Conservation (phyloP, 805 yeast genomes). For the Wickerhamia fluorescens region DNA sequence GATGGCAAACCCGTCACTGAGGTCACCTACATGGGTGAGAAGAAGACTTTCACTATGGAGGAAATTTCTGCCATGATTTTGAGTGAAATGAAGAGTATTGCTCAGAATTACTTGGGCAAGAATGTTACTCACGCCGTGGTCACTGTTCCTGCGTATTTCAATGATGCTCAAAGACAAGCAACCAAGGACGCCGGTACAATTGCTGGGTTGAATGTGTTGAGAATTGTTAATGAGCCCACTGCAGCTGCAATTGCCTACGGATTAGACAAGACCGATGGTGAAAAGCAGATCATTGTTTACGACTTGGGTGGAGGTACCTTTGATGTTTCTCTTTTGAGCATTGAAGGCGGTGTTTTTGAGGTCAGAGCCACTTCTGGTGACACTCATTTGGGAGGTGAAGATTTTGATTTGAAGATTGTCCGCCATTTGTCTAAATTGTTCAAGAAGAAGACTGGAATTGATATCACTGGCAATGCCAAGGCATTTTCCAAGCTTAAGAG, state of each 20-base stretch:
- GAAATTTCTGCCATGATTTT: conserved; percentile 92
- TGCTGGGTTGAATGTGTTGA: conserved; percentile 82
- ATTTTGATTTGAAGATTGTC: conserved; percentile 39
- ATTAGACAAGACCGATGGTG: conserved; percentile 26
- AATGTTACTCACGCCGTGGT: conserved; percentile 82
- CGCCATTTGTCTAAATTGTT: conserved; percentile 36
- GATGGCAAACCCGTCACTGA: conserved; percentile 75
- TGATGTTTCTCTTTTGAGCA: conserved; percentile 29
- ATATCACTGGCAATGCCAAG: conserved; percentile 33
- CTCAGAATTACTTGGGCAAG: conserved; percentile 70
- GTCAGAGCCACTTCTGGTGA: conserved; percentile 44
- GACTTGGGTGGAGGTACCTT: conserved; percentile 46
- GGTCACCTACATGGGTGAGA: conserved; percentile 80
- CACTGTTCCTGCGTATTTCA: conserved; percentile 90
- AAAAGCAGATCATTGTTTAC: conserved; percentile 41
- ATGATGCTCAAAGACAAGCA: conserved; percentile 92
- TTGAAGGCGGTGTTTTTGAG: conserved; percentile 44
- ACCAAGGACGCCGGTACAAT: conserved; percentile 90
- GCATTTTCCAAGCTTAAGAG: conserved; percentile 42
- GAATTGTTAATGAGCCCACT: conserved; percentile 83
- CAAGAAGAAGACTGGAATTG: conserved; percentile 41
- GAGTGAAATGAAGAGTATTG: conserved; percentile 78
- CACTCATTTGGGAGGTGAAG: conserved; percentile 48
- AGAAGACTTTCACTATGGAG: conserved; percentile 85
- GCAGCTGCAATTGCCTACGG: conserved; percentile 29